phyloP scores from a whole-genome alignment of 345 rosid species.

The Citrus medica region DNA sequence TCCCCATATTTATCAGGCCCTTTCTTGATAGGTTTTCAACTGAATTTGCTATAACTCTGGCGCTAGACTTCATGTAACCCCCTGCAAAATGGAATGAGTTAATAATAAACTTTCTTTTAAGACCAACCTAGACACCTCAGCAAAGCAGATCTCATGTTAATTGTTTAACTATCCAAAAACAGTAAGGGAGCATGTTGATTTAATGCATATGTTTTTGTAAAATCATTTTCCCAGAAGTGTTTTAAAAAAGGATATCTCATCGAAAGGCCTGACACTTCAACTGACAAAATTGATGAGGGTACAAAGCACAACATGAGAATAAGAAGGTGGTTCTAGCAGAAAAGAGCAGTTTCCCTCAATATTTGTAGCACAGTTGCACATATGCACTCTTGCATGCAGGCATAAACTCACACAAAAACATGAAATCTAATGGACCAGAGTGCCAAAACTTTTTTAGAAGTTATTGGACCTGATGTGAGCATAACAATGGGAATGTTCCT shows the following conservation, averaged over 20 bases:
- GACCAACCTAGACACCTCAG: too few relatives aligned
- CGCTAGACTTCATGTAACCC: constrained; percentile 95
- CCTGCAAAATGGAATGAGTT: constrained; percentile 44
- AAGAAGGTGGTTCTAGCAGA: background rate
- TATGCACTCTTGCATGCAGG: background rate
- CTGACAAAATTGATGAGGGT: background rate
- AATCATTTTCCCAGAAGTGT: too few relatives aligned
- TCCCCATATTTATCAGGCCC: constrained; percentile 42
- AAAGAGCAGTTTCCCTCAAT: background rate
- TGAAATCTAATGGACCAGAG: background rate
- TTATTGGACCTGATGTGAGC: constrained; percentile 79
- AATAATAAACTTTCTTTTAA: background rate
- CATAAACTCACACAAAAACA: background rate
- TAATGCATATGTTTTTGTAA: too few relatives aligned
- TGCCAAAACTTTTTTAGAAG: background rate
- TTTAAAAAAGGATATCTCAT: too few relatives aligned
- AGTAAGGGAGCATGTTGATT: too few relatives aligned
- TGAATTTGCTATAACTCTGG: constrained; percentile 83
- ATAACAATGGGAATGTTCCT: constrained; percentile 71
- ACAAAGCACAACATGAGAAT: background rate
- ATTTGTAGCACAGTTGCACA: background rate
- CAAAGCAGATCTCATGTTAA: too few relatives aligned
- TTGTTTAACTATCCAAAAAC: too few relatives aligned
- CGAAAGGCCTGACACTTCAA: background rate
- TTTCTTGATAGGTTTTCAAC: constrained; percentile 64